Conservation (phyloP, 2,329 filamentous ascomycete species). For the Alternaria ventricosa region DNA sequence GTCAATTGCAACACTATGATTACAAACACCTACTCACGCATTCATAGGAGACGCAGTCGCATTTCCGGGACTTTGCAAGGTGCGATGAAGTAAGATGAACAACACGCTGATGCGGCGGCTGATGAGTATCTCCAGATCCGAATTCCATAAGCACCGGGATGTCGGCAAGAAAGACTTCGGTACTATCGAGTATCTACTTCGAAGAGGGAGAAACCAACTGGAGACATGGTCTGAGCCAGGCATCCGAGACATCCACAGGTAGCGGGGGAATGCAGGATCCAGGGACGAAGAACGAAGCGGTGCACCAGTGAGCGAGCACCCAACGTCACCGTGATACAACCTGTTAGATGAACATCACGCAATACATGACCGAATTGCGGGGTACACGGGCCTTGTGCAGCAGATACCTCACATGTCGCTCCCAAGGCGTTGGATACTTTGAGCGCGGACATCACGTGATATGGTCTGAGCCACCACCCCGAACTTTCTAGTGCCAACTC, state of each 20-base stretch:
- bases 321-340: background rate
- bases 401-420: background rate
- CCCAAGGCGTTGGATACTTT: background rate
- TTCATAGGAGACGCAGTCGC: conserved; percentile 60
- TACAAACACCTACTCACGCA: conserved; percentile 11
- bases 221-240: conserved; percentile 81
- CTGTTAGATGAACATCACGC: background rate
- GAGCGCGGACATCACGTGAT: conserved; percentile 20
- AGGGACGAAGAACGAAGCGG: background rate
- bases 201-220: conserved; percentile 81
- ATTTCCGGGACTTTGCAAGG: conserved; percentile 71
- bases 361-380: background rate
- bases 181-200: conserved; percentile 82
- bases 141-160: conserved; percentile 74
- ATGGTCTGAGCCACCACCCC: background rate
- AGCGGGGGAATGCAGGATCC: background rate
- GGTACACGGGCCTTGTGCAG: background rate
- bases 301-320: background rate
- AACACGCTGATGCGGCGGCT: background rate
- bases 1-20: conserved; percentile 25
- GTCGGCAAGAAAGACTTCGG: conserved; percentile 85
- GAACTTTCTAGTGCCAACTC: conserved; percentile 12
- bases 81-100: conserved; percentile 36
- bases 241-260: conserved; percentile 67
- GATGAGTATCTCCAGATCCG: conserved; percentile 59